phyloP scores from a whole-genome alignment of 75 land plant genomes.

The Pinus albicaulis region DNA sequence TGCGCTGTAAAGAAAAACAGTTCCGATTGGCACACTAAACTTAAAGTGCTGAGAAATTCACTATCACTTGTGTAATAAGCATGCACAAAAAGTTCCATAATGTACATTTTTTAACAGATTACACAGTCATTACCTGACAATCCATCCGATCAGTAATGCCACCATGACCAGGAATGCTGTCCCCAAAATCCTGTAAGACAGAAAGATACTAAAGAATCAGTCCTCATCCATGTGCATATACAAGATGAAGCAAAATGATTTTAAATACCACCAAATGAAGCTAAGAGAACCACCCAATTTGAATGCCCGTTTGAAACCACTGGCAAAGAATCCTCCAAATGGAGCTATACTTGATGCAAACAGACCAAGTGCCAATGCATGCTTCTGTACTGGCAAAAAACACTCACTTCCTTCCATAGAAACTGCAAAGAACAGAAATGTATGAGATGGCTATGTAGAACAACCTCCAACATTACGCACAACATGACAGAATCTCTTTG shows the following conservation, averaged over 20 bases:
- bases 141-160: slow-evolving; percentile 99
- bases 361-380: slow-evolving; percentile 83
- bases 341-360: slow-evolving; percentile 98
- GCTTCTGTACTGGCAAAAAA: slow-evolving; percentile 96
- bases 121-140: slow-evolving; percentile 69
- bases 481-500: background rate
- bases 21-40: too few species aligned
- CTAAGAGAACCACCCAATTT: slow-evolving; percentile 63
- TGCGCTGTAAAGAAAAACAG: background rate
- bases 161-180: slow-evolving; percentile 98
- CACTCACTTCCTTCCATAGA: slow-evolving; percentile 62
- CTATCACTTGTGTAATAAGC: background rate
- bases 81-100: background rate
- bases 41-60: background rate
- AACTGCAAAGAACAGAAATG: slow-evolving; percentile 38
- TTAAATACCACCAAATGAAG: background rate
- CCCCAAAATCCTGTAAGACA: slow-evolving; percentile 96
- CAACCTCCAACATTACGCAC: background rate
- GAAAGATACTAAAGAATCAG: background rate
- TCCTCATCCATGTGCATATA: background rate
- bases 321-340: slow-evolving; percentile 99
- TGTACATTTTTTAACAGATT: background rate
- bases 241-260: background rate
- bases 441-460: background rate
- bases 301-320: slow-evolving; percentile 98